These are phyloP conservation scores for Boletus eberwhitei DNA, from an alignment of 768 basidiomycete species.

Conservation along the genomic window DNA sequence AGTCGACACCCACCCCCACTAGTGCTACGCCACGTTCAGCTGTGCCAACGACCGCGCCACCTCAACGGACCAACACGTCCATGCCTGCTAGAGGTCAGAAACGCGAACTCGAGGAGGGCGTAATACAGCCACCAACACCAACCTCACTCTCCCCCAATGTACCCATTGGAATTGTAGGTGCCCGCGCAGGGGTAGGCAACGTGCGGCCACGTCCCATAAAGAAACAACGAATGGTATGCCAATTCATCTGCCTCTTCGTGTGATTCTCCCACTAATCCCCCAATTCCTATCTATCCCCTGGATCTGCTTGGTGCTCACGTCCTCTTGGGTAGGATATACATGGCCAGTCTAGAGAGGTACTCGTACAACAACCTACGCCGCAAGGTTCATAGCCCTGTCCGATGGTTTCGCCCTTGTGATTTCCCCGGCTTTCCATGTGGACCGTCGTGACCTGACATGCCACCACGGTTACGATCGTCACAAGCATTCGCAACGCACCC, in stretches of 20 bases:
- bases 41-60: slow-evolving; percentile 23
- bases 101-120: slow-evolving; percentile 30
- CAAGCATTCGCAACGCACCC: slow-evolving; percentile 1
- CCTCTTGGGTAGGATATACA: slow-evolving; percentile 49
- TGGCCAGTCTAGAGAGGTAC: slow-evolving; percentile 60
- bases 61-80: slow-evolving; percentile 18
- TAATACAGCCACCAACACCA: slow-evolving; percentile 22
- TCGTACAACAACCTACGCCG: slow-evolving; percentile 71
- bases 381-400: slow-evolving; percentile 49
- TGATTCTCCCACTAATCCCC: background rate
- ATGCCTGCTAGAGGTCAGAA: slow-evolving; percentile 31
- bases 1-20: slow-evolving; percentile 33
- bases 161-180: slow-evolving; percentile 38
- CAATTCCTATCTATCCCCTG: background rate
- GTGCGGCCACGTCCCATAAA: slow-evolving; percentile 68
- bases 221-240: slow-evolving; percentile 69
- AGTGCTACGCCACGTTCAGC: slow-evolving; percentile 31
- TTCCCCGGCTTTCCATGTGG: slow-evolving; percentile 5
- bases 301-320: slow-evolving; percentile 6
- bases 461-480: slow-evolving; percentile 1
- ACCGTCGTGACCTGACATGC: slow-evolving; percentile 8
- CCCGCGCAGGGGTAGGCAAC: slow-evolving; percentile 56
- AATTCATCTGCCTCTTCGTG: background rate
- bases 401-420: background rate
- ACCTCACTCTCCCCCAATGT: slow-evolving; percentile 21